phyloP scores from a whole-genome alignment of 1,284 basidiomycete genomes.

The Ganoderma resinaceum region DNA sequence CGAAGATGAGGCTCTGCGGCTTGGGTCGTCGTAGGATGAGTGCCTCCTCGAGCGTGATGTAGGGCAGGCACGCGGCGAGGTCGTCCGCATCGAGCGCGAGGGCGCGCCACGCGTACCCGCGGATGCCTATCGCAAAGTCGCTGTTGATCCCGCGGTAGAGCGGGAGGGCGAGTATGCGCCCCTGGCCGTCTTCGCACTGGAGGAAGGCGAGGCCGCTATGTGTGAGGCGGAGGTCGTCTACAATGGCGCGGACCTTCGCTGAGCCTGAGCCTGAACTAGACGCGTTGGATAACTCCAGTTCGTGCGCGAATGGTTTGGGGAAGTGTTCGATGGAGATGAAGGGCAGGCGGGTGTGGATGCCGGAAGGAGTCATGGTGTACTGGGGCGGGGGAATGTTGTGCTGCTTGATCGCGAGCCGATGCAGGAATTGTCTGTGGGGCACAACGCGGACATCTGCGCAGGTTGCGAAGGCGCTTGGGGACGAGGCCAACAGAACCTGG shows the following conservation, averaged over 20 bases:
- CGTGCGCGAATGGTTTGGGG: background rate
- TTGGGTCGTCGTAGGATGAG: background rate
- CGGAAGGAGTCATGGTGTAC: background rate
- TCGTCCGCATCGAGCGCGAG: background rate
- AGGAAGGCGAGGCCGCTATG: background rate
- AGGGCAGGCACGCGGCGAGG: background rate
- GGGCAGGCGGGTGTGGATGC: background rate
- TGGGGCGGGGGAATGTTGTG: background rate
- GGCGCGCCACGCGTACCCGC: background rate
- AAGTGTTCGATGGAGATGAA: constrained; percentile 2
- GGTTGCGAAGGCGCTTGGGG: background rate
- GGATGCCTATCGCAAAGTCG: background rate
- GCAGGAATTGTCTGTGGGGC: background rate
- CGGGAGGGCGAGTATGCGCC: background rate
- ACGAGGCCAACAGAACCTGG: background rate
- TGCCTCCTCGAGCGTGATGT: constrained; percentile 1
- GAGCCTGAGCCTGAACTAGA: background rate
- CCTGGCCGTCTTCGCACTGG: background rate
- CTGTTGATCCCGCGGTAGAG: background rate
- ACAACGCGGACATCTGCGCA: background rate
- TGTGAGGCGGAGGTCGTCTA: background rate
- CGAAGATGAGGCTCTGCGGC: background rate
- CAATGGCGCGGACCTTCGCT: background rate
- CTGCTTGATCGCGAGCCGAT: background rate
- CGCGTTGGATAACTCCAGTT: background rate